Evolutionary conservation across 768 basidiomycete genomes (phyloP).

Genomic region (Calocera viscosa): DNA sequence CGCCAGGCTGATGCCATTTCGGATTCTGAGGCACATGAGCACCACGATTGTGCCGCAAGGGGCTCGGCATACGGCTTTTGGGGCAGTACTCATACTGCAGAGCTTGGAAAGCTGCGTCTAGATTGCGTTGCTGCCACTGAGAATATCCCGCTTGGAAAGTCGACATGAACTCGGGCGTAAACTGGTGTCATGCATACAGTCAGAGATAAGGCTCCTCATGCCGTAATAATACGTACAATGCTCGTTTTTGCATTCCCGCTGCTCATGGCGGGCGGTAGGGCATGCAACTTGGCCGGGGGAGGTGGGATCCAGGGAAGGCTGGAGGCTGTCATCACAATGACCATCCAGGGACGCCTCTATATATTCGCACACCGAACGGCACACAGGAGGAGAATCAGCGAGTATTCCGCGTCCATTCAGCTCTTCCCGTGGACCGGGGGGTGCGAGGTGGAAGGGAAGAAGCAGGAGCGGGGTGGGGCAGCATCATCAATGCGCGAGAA

Average conservation of each 20-base stretch:
- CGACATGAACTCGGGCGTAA: constrained; percentile 3
- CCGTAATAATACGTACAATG: constrained; percentile 2
- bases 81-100: neutral
- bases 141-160: constrained; percentile 1
- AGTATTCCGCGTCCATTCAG: neutral
- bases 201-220: neutral
- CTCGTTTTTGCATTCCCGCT: neutral
- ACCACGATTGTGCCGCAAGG: neutral
- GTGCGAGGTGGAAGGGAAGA: neutral
- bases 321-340: neutral
- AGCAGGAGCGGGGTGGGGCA: neutral
- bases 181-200: neutral
- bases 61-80: neutral
- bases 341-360: neutral
- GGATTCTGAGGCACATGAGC: neutral
- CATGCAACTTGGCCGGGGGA: neutral
- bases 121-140: constrained; percentile 1
- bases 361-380: neutral
- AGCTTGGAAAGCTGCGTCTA: neutral
- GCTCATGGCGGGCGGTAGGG: neutral
- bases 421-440: neutral
- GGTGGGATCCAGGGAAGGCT: neutral
- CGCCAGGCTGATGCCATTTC: constrained; percentile 8
- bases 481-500: constrained; percentile 2
- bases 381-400: neutral